A percentile compares a stretch with the other conserved stretches of the same genome.
phyloP scores from a whole-genome alignment of 805 yeast species.

The Candida alai region DNA sequence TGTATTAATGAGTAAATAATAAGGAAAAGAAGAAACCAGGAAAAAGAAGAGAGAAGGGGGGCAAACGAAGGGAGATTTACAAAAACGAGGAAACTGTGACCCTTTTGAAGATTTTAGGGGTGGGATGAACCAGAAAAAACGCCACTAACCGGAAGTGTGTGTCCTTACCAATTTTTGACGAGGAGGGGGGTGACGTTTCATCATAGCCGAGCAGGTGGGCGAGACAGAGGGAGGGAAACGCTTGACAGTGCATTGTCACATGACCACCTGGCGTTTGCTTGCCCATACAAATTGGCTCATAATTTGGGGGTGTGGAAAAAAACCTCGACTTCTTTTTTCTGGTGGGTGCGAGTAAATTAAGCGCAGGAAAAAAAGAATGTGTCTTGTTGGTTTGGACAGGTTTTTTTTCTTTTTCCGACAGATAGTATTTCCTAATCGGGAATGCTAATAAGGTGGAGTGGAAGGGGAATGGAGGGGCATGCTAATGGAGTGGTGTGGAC shows the following conservation, averaged over 20 bases:
- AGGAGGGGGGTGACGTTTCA: slow-evolving; percentile 3
- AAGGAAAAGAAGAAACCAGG: slow-evolving; percentile 3
- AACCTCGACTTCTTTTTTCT: too few relatives aligned
- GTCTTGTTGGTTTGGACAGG: neutral
- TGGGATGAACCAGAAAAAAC: too few relatives aligned
- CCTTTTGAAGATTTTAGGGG: slow-evolving; percentile 4
- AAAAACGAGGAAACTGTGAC: slow-evolving; percentile 3
- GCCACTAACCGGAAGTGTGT: slow-evolving; percentile 1
- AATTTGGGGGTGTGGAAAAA: too few relatives aligned
- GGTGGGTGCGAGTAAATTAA: too few relatives aligned
- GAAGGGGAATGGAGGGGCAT: too few relatives aligned
- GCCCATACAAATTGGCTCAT: too few relatives aligned
- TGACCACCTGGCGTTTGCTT: too few relatives aligned
- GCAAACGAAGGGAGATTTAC: too few relatives aligned
- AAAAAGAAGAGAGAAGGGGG: slow-evolving; percentile 2
- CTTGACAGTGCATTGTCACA: too few relatives aligned
- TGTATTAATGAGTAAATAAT: slow-evolving; percentile 10
- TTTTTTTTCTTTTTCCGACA: slow-evolving; percentile 1
- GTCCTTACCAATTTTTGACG: slow-evolving; percentile 1
- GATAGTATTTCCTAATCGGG: slow-evolving; percentile 1
- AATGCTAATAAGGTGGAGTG: neutral
- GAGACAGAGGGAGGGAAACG: slow-evolving; percentile 1
- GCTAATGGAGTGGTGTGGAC: too few relatives aligned
- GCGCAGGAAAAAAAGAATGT: slow-evolving; percentile 1
- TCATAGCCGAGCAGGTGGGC: slow-evolving; percentile 1